Evolutionary conservation across 345 rosid species (phyloP), one percentile per base, ranked within the genome.

Genomic region (Eucalyptus caleyi): DNA sequence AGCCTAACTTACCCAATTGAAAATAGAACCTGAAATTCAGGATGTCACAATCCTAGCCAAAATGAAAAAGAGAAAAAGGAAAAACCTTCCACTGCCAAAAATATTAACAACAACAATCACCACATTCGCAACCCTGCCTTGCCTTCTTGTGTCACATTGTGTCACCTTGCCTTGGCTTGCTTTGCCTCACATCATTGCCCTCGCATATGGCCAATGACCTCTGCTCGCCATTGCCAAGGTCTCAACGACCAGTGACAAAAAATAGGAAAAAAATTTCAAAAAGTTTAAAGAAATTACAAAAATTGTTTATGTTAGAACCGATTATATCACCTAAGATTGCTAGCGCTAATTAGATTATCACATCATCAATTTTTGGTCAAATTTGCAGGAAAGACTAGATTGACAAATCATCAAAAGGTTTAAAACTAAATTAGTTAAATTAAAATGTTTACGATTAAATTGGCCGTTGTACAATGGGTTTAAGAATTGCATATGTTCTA

Each of bases 401-500:
- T 65, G 21, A 16, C 40, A 65, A 65, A n/a, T 65, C 3, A 6
- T 65, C 19, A 65, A n/a, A 65, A 65, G 6, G 9, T 65, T 65
- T 65, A n/a, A 32, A 8, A 65, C 77, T 1, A 65, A 65, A 15
- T n/a, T 65, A 3, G 10, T 3, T 3, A 65, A 65, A 65, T 65
- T 65, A 5, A 65, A 65, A 65, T 15, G 77, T 65, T 9, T 65
- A n/a, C 0, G 16, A 30, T 6, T 13, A 4, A 62, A 62, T n/a
- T 14, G 34, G 4, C 9, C 2, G 0, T 3, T 1, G 0, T 15
- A 65, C 7, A 14, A 30, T 65, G 8, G 5, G 21, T n/a, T 65
- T 30, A 65, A 18, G n/a, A 65, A n/a, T 37, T 7, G 21, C 77
- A 65, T 65, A 13, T 15, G 19, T 65, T 65, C 21, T 15, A 8